Conservation (phyloP, 2,329 filamentous ascomycete genomes). For the Diaporthe batatas region DNA sequence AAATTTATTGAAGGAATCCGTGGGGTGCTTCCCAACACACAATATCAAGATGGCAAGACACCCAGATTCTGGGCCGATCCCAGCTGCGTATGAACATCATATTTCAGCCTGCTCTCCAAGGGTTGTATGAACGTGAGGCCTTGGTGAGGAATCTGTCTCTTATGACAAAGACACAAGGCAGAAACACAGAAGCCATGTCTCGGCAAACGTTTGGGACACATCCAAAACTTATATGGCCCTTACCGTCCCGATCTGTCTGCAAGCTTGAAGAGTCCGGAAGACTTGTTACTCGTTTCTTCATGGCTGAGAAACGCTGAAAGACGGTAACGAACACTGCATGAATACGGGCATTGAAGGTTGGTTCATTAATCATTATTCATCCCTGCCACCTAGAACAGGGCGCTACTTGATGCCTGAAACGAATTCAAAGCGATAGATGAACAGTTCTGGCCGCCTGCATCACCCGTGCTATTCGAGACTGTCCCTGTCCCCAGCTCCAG, state of each 20-base stretch:
- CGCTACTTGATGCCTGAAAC: neutral
- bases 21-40: too few relatives aligned
- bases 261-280: too few relatives aligned
- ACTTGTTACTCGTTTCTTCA: too few relatives aligned
- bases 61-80: too few relatives aligned
- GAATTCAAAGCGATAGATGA: slow-evolving; percentile 34
- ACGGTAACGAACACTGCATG: too few relatives aligned
- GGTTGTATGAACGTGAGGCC: neutral
- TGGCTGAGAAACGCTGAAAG: too few relatives aligned
- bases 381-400: neutral
- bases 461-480: neutral
- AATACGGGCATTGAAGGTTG: neutral
- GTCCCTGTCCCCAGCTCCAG: slow-evolving; percentile 16
- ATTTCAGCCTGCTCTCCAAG: too few relatives aligned
- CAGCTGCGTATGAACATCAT: too few relatives aligned
- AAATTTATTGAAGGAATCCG: too few relatives aligned
- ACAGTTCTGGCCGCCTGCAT: slow-evolving; percentile 6
- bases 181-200: neutral
- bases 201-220: neutral
- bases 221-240: too few relatives aligned
- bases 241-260: too few relatives aligned
- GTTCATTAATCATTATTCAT: slow-evolving; percentile 17
- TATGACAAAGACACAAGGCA: neutral
- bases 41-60: too few relatives aligned
- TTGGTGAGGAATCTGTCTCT: neutral